Conservation (phyloP, 2,329 filamentous ascomycete genomes). For the Alternaria arbusti region DNA sequence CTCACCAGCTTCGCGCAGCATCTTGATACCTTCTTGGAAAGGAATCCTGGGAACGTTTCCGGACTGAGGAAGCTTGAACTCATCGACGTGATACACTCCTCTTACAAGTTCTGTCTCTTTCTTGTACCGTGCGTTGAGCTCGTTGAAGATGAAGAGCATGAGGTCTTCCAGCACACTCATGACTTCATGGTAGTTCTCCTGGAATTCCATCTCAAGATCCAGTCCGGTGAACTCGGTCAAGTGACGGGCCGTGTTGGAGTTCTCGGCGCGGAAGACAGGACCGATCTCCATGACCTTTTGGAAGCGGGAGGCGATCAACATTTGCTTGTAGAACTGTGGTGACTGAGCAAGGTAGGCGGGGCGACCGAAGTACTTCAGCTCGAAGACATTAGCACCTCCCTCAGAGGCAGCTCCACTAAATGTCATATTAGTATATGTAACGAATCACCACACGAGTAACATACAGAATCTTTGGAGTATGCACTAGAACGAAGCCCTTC, state of each 20-base stretch:
- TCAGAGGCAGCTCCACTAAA: slow-evolving; percentile 78
- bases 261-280: slow-evolving; percentile 84
- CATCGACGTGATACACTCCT: slow-evolving; percentile 74
- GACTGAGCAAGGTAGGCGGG: slow-evolving; percentile 81
- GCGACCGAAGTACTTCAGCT: slow-evolving; percentile 86
- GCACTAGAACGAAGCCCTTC: slow-evolving; percentile 80
- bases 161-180: slow-evolving; percentile 74
- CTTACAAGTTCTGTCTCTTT: slow-evolving; percentile 76
- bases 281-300: slow-evolving; percentile 80
- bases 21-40: slow-evolving; percentile 78
- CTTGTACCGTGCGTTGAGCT: slow-evolving; percentile 70
- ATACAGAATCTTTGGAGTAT: slow-evolving; percentile 72
- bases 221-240: slow-evolving; percentile 90
- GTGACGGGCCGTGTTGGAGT: slow-evolving; percentile 82
- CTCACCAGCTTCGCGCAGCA: slow-evolving; percentile 78
- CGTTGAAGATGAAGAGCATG: slow-evolving; percentile 79
- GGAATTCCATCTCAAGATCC: slow-evolving; percentile 89
- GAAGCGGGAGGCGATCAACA: slow-evolving; percentile 79
- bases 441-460: not conserved
- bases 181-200: slow-evolving; percentile 79
- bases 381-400: slow-evolving; percentile 90
- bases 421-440: not conserved
- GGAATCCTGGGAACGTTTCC: slow-evolving; percentile 79
- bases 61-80: slow-evolving; percentile 75
- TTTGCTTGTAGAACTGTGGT: slow-evolving; percentile 88